phyloP scores from a whole-genome alignment of 2,329 filamentous ascomycete species.

The Capronia americana region DNA sequence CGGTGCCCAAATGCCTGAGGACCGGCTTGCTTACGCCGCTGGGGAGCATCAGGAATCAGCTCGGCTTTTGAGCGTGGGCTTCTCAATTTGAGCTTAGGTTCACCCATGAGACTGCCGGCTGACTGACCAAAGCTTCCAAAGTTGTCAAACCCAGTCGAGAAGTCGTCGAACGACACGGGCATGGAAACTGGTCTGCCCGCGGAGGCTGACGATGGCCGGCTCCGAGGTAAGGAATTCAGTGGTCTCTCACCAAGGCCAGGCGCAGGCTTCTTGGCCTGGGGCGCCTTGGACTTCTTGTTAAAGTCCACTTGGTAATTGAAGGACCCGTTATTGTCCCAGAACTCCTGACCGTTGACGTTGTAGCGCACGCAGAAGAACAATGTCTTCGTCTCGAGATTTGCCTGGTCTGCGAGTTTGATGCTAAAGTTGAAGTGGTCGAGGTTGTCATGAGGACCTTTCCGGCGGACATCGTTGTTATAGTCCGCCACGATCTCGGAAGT shows the following conservation, averaged over 20 bases:
- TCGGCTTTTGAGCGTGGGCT: slow-evolving; percentile 68
- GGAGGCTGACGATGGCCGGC: slow-evolving; percentile 66
- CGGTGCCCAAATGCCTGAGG: slow-evolving; percentile 85
- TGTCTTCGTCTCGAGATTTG: slow-evolving; percentile 90
- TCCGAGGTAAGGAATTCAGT: slow-evolving; percentile 67
- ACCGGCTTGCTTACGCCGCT: slow-evolving; percentile 57
- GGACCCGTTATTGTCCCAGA: slow-evolving; percentile 90
- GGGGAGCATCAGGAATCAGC: slow-evolving; percentile 65
- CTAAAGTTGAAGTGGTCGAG: slow-evolving; percentile 92
- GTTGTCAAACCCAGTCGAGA: slow-evolving; percentile 66
- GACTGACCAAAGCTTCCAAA: slow-evolving; percentile 63
- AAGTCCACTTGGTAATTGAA: slow-evolving; percentile 97
- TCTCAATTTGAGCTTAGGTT: slow-evolving; percentile 74
- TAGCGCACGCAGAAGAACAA: slow-evolving; percentile 92
- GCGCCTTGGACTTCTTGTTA: slow-evolving; percentile 73
- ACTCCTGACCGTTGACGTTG: slow-evolving; percentile 79
- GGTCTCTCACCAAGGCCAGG: slow-evolving; percentile 60
- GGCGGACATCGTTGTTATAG: slow-evolving; percentile 78
- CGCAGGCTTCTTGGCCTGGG: slow-evolving; percentile 49
- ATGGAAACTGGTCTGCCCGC: slow-evolving; percentile 58
- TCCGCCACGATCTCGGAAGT: slow-evolving; percentile 94
- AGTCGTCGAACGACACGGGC: slow-evolving; percentile 71
- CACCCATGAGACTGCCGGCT: slow-evolving; percentile 68
- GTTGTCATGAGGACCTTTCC: slow-evolving; percentile 64
- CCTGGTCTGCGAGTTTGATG: slow-evolving; percentile 89